Percentiles rank a stretch among this genome's conserved stretches.
phyloP scores from a whole-genome alignment of 495 filamentous ascomycete genomes.

The Hypomontagnella monticulosa region DNA sequence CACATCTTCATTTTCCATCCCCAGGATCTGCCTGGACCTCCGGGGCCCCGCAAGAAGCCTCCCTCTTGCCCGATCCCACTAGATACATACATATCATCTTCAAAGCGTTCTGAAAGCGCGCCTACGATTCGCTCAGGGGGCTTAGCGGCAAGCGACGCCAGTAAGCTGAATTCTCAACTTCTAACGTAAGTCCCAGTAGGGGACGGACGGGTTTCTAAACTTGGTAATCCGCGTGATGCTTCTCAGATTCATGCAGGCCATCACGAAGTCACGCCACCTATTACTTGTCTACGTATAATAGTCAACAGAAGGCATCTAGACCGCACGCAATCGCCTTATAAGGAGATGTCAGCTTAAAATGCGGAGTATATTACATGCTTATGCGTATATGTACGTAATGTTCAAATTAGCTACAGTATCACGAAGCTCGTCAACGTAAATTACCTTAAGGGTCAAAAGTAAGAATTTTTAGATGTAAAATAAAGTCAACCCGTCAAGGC shows the following conservation, averaged over 20 bases:
- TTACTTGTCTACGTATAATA: background rate
- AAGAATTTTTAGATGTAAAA: too few relatives aligned
- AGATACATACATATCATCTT: background rate
- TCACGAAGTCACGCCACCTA: slow-evolving; percentile 30
- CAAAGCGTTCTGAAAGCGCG: background rate
- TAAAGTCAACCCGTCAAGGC: too few relatives aligned
- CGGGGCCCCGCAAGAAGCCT: slow-evolving; percentile 36
- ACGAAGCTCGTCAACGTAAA: too few relatives aligned
- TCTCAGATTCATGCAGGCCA: slow-evolving; percentile 13
- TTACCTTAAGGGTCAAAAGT: too few relatives aligned
- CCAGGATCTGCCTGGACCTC: slow-evolving; percentile 24
- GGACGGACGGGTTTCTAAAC: slow-evolving; percentile 26
- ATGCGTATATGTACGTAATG: too few relatives aligned
- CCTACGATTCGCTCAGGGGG: background rate
- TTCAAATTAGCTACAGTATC: too few relatives aligned
- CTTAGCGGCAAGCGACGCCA: slow-evolving; percentile 15
- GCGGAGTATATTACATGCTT: too few relatives aligned
- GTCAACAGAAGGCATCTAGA: slow-evolving; percentile 12
- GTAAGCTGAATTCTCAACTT: slow-evolving; percentile 1
- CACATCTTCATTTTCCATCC: slow-evolving; percentile 30
- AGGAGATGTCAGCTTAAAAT: background rate
- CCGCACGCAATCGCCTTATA: slow-evolving; percentile 1
- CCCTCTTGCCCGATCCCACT: slow-evolving; percentile 35
- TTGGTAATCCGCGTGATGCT: slow-evolving; percentile 26
- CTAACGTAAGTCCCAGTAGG: background rate